These are phyloP conservation scores for Trichoderma atroviride DNA, from an alignment of 2,329 filamentous ascomycete species.

Conservation along the genomic window DNA sequence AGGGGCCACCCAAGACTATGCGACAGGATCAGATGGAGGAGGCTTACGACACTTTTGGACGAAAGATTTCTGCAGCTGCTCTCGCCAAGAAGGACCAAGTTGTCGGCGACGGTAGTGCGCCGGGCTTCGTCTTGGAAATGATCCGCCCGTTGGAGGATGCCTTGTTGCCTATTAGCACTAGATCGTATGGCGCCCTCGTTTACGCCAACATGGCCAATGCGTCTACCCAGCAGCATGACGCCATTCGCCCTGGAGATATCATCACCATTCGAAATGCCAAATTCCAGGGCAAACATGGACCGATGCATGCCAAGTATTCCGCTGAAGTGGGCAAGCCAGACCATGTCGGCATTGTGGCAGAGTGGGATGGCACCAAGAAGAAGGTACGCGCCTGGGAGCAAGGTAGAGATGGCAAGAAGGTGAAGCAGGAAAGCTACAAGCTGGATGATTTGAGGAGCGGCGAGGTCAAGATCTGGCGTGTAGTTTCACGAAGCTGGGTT, in stretches of 20 bases:
- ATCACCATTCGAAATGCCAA: conserved; percentile 89
- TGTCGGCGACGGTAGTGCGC: conserved; percentile 82
- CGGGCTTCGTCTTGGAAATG: conserved; percentile 76
- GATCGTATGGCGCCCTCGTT: conserved; percentile 87
- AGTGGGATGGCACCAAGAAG: conserved; percentile 99
- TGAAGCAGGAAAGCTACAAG: conserved; percentile 91
- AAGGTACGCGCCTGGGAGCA: conserved; percentile 97
- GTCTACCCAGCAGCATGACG: conserved; percentile 83
- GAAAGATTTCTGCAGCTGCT: conserved; percentile 72
- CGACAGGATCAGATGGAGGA: conserved; percentile 93
- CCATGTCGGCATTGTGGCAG: conserved; percentile 87
- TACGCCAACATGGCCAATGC: conserved; percentile 96
- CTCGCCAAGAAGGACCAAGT: conserved; percentile 74
- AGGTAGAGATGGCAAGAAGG: conserved; percentile 82
- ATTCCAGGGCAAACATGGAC: conserved; percentile 92
- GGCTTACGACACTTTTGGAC: conserved; percentile 79
- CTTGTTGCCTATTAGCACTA: conserved; percentile 80
- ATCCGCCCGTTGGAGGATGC: conserved; percentile 73
- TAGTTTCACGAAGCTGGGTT: conserved; percentile 90
- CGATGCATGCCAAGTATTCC: conserved; percentile 93
- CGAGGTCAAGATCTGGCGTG: conserved; percentile 95
- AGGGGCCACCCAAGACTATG: conserved; percentile 75
- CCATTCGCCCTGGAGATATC: conserved; percentile 92
- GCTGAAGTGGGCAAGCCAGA: conserved; percentile 85
- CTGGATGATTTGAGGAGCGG: conserved; percentile 89